Evolutionary conservation across 2,329 filamentous ascomycete species (phyloP).

Genomic region (Periconia digitata): DNA sequence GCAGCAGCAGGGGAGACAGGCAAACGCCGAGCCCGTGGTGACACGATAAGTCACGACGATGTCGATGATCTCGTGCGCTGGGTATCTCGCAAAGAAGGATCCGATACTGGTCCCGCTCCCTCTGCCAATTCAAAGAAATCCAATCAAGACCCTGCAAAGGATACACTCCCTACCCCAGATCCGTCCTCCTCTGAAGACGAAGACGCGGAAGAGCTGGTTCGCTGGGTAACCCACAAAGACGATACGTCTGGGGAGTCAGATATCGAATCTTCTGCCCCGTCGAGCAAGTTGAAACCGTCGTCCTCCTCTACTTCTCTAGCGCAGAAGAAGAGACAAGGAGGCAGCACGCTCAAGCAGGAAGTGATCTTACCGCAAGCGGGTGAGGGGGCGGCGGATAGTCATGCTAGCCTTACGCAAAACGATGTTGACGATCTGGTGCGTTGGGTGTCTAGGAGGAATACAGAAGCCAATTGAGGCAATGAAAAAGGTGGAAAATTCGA

Average conservation of each 20-base stretch:
- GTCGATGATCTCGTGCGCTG: slow-evolving; percentile 30
- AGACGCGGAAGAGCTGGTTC: slow-evolving; percentile 4
- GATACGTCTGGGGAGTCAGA: slow-evolving; percentile 16
- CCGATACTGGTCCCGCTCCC: slow-evolving; percentile 9
- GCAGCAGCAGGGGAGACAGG: background rate
- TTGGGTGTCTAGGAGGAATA: slow-evolving; percentile 13
- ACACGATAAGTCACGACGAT: slow-evolving; percentile 19
- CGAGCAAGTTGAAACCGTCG: background rate
- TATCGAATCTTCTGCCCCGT: background rate
- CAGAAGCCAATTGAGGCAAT: background rate
- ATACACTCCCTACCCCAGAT: background rate
- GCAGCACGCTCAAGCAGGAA: slow-evolving; percentile 2
- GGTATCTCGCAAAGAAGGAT: slow-evolving; percentile 22
- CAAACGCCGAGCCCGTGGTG: background rate
- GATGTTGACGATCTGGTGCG: slow-evolving; percentile 19
- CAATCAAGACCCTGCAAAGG: background rate
- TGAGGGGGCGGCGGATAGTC: slow-evolving; percentile 1
- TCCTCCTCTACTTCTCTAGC: background rate
- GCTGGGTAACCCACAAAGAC: slow-evolving; percentile 8
- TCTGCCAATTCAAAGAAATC: background rate
- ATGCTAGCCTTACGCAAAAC: slow-evolving; percentile 10
- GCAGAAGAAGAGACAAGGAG: background rate
- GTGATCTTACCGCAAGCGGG: background rate
- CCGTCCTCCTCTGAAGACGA: slow-evolving; percentile 2
- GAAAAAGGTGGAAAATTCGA: background rate